These are phyloP conservation scores for Astragalus membranaceus DNA, from an alignment of 306 rosid species.

Conservation along the genomic window DNA sequence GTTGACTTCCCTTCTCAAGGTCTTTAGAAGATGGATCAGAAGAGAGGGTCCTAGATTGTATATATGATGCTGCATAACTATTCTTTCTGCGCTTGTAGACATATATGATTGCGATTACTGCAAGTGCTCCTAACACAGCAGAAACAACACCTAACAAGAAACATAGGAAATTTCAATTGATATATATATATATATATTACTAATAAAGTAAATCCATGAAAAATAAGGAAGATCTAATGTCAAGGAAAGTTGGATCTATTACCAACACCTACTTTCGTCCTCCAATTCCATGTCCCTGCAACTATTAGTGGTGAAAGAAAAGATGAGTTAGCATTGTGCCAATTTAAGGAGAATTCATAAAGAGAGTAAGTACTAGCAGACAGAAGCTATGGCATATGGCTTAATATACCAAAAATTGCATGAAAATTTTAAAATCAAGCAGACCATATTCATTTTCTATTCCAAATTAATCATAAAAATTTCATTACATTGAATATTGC, in stretches of 20 bases:
- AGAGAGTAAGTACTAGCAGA: neutral
- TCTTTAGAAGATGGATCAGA: constrained; percentile 29
- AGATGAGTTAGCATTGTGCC: constrained; percentile 5
- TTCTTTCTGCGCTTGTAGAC: constrained; percentile 13
- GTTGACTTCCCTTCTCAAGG: constrained; percentile 44
- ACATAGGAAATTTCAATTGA: neutral
- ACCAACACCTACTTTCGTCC: constrained; percentile 25
- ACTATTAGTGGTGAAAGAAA: constrained; percentile 1
- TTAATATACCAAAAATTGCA: neutral
- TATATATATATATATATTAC: neutral
- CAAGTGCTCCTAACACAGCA: neutral
- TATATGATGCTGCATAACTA: constrained; percentile 19
- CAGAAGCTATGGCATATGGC: neutral
- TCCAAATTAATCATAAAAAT: too few species aligned
- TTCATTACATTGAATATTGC: too few species aligned
- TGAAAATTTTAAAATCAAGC: neutral
- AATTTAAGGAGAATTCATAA: neutral
- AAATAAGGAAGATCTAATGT: neutral
- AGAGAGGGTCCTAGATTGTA: constrained; percentile 32
- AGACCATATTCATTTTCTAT: too few species aligned
- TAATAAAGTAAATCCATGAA: neutral
- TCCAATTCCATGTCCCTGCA: neutral
- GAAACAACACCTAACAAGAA: constrained; percentile 21
- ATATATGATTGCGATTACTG: neutral
- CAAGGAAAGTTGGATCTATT: constrained; percentile 12